Percentiles rank a stretch among this genome's conserved stretches.
Evolutionary conservation across 2,329 filamentous ascomycete species (phyloP).

Genomic region (Apiospora sp.): DNA sequence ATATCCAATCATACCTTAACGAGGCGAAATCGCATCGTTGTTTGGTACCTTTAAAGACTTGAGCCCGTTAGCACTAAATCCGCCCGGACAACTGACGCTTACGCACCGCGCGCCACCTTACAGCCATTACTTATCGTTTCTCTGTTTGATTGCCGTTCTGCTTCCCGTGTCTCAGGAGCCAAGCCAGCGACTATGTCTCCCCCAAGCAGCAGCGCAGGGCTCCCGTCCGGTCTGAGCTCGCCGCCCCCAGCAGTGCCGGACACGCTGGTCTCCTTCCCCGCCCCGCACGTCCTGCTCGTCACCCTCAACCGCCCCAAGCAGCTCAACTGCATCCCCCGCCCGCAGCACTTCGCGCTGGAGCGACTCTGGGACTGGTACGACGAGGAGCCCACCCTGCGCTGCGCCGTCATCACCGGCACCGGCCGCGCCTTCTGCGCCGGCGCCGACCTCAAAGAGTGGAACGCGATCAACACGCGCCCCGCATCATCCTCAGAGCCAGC

Average conservation of each 20-base stretch:
- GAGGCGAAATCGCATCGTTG: background rate
- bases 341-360: slow-evolving; percentile 58
- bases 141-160: background rate
- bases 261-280: slow-evolving; percentile 57
- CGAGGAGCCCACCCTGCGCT: slow-evolving; percentile 64
- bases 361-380: slow-evolving; percentile 68
- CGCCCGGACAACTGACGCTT: background rate
- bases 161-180: background rate
- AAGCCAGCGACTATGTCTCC: slow-evolving; percentile 27
- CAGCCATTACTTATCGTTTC: background rate
- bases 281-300: slow-evolving; percentile 63
- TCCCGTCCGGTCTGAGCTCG: slow-evolving; percentile 41
- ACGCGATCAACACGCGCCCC: slow-evolving; percentile 48
- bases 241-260: slow-evolving; percentile 52
- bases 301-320: slow-evolving; percentile 65
- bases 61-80: background rate
- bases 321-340: slow-evolving; percentile 64
- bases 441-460: slow-evolving; percentile 73
- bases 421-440: slow-evolving; percentile 74
- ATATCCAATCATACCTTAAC: background rate
- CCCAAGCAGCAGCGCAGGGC: slow-evolving; percentile 28
- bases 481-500: background rate
- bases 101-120: background rate
- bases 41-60: background rate
- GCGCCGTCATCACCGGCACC: slow-evolving; percentile 68